Evolutionary conservation across 2,329 filamentous ascomycete genomes (phyloP).

Genomic region (Penicillium freii): DNA sequence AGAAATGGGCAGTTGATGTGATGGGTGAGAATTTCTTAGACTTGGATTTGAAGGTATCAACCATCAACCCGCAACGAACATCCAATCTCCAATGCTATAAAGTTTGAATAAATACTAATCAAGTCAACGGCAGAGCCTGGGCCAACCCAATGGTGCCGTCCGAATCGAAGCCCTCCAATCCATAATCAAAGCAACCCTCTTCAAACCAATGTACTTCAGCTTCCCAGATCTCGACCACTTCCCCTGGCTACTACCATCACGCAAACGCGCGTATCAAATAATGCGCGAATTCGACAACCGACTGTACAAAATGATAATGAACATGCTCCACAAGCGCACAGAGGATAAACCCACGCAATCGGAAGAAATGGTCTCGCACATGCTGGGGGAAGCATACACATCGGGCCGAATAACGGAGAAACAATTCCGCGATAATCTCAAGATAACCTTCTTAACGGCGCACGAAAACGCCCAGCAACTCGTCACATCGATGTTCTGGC

Average conservation of each 20-base stretch:
- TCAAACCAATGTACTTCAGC: constrained; percentile 29
- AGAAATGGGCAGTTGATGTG: constrained; percentile 29
- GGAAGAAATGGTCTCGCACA: constrained; percentile 23
- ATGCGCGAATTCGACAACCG: constrained; percentile 29
- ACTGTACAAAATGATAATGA: constrained; percentile 13
- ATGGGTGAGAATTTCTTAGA: constrained; percentile 29
- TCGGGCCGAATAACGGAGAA: constrained; percentile 33
- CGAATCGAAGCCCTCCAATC: constrained; percentile 27
- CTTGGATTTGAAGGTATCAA: constrained; percentile 26
- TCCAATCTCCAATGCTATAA: neutral
- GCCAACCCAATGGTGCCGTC: constrained; percentile 19
- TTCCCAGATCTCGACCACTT: constrained; percentile 29
- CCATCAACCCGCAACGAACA: neutral
- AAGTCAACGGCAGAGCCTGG: constrained; percentile 16
- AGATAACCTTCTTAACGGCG: constrained; percentile 43
- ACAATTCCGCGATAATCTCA: constrained; percentile 44
- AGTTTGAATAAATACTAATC: neutral
- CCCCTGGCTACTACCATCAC: constrained; percentile 20
- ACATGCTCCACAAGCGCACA: neutral
- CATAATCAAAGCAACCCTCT: constrained; percentile 28
- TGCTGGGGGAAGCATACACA: constrained; percentile 21
- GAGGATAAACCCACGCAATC: neutral
- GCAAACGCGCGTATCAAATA: constrained; percentile 22
- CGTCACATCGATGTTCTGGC: constrained; percentile 38
- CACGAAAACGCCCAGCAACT: constrained; percentile 46